Conservation (phyloP, 108 stramenopile species). For the Cylindrotheca fusiformis region DNA sequence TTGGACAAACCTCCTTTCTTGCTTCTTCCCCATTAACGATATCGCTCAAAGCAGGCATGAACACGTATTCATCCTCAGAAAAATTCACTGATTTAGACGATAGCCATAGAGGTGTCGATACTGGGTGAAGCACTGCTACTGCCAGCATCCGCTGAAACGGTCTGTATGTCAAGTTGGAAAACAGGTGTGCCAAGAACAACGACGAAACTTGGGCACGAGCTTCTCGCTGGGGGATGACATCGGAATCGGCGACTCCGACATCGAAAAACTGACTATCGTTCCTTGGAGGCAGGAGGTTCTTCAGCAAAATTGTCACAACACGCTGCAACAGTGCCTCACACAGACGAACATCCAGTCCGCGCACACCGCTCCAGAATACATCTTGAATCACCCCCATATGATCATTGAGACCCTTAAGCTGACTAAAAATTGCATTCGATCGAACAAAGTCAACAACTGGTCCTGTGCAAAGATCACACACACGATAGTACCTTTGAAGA, state of each 20-base stretch:
- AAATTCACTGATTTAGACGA: not conserved
- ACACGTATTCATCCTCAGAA: constrained; percentile 26
- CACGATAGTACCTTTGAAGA: constrained; percentile 21
- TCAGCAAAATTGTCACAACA: constrained; percentile 53
- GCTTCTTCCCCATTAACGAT: constrained; percentile 32
- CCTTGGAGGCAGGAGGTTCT: constrained; percentile 24
- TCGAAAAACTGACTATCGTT: constrained; percentile 22
- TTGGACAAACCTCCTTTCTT: constrained; percentile 27
- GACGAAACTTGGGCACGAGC: constrained; percentile 42
- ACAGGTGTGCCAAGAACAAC: constrained; percentile 46
- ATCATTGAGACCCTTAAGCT: constrained; percentile 52
- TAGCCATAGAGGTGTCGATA: constrained; percentile 38
- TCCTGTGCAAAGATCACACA: constrained; percentile 35
- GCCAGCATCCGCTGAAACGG: constrained; percentile 63
- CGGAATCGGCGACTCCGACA: constrained; percentile 34
- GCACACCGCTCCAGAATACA: constrained; percentile 67
- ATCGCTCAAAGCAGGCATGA: constrained; percentile 44
- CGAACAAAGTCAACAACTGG: constrained; percentile 58
- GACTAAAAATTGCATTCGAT: constrained; percentile 46
- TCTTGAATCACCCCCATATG: constrained; percentile 75
- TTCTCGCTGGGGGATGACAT: constrained; percentile 50
- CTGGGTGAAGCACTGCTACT: constrained; percentile 55
- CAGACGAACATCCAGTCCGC: constrained; percentile 66
- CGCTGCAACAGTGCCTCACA: constrained; percentile 66
- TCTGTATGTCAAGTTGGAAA: constrained; percentile 37